Base-by-base conservation (phyloP, 345 rosid species). In the Corchorus olitorius region DNA sequence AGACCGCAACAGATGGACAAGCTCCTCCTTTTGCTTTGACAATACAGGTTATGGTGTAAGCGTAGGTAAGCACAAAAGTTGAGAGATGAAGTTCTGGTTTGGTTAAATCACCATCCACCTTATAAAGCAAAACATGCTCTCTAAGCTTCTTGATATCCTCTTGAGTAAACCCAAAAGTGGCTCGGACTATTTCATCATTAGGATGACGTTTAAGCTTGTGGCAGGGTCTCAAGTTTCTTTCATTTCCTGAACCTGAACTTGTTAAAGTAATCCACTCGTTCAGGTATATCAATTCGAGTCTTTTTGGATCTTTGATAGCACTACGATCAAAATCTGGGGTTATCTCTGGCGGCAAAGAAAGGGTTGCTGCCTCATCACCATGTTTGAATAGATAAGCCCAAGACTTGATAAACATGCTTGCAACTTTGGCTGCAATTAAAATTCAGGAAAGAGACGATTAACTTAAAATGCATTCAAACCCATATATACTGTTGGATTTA, bases 331-430 rank as follows among this genome's bases (percentile, higher is more conserved):
- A 84, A 22, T 45, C 63, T 0, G 86, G 84, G 13, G 43, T 68
- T 50, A 83, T 45, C 39, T 27, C 80, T 14, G 59, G 72, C 20
- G 81, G 68, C 0, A 86, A 41, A 19, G 75, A 68, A 56, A 72
- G 22, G 17, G 27, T 27, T 27, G 27, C 27, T 27, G 12, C 11
- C 0, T 74, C 53, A 4, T 16, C 33, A 34, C 67, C 39, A 6
- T 75, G 75, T 20, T 76, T 78, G 79, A 78, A 82, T 19, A 80
- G 6, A 8, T 75, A 76, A 75, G 87, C 82, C 87, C 87, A 82
- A 15, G 85, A 46, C 65, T 80, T 82, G 43, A 77, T 17, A 15
- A 85, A 85, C 66, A 19, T 75, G 74, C 58, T 81, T 5, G 75
- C 19, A n/a, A 80, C 33, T 63, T 75, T 27, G 27, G 27, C 27